Conservation (phyloP, 1,139 yeast genomes). For the Blastobotrys proliferans region DNA sequence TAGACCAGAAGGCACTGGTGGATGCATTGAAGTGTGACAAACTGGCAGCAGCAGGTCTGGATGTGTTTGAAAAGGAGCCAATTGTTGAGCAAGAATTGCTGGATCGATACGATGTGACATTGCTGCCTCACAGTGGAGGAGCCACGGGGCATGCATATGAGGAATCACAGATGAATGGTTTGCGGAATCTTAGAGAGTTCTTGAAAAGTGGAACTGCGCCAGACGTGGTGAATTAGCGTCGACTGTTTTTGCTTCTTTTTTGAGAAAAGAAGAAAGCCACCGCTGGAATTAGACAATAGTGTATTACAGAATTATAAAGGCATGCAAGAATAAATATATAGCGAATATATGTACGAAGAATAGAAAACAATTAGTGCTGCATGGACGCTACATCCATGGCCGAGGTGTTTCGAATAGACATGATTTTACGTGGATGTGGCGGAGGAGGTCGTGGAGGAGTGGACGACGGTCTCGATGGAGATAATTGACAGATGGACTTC, state of each 20-base stretch:
- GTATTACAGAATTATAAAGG: background rate
- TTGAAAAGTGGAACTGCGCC: slow-evolving; percentile 6
- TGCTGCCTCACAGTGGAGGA: slow-evolving; percentile 77
- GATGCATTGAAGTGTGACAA: slow-evolving; percentile 65
- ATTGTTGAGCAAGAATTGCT: slow-evolving; percentile 48
- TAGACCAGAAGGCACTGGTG: slow-evolving; percentile 70
- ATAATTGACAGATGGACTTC: no score
- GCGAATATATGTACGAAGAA: no score
- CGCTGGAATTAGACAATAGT: background rate
- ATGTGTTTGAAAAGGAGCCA: slow-evolving; percentile 75
- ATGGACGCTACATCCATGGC: slow-evolving; percentile 19
- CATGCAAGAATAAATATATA: background rate
- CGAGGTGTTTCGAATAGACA: slow-evolving; percentile 21
- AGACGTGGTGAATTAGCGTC: slow-evolving; percentile 7
- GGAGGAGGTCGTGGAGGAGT: slow-evolving; percentile 15
- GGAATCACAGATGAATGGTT: slow-evolving; percentile 43
- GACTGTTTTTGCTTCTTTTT: no score
- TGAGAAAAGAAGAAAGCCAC: background rate
- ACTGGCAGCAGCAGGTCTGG: slow-evolving; percentile 70
- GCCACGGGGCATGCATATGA: slow-evolving; percentile 50
- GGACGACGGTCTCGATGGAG: slow-evolving; percentile 2
- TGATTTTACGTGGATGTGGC: slow-evolving; percentile 18
- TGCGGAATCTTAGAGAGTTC: slow-evolving; percentile 41
- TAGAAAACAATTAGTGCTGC: background rate
- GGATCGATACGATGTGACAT: slow-evolving; percentile 61